Evolutionary conservation across 768 basidiomycete genomes (phyloP).

Genomic region (Suillus lakei): DNA sequence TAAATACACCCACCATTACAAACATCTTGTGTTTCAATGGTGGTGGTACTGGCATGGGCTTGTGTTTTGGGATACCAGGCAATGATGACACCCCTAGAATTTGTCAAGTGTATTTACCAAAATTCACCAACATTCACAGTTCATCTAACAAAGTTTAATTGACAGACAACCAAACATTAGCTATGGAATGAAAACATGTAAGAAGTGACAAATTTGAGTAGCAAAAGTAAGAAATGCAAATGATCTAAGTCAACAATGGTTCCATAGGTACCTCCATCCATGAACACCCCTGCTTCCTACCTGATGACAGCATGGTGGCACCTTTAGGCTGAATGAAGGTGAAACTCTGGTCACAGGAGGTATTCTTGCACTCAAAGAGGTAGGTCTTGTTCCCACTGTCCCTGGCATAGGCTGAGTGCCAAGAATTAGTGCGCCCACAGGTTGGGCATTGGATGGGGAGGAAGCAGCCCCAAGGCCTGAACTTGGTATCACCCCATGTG

Average conservation of each 20-base stretch:
- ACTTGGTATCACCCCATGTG: not conserved
- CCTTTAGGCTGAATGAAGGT: not conserved
- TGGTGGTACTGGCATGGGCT: too few species aligned
- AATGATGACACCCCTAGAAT: too few species aligned
- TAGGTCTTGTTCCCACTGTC: not conserved
- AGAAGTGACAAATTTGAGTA: not conserved
- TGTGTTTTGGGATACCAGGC: too few species aligned
- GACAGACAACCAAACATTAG: not conserved
- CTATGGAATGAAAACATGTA: not conserved
- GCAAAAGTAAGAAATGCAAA: not conserved
- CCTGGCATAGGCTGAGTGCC: not conserved
- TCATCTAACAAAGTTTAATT: not conserved
- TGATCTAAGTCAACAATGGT: not conserved
- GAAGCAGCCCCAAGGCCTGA: not conserved
- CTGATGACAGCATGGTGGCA: not conserved
- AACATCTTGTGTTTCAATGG: too few species aligned
- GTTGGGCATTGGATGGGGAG: conserved; percentile 8
- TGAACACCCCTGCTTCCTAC: not conserved
- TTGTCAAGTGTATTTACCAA: too few species aligned
- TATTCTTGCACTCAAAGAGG: not conserved
- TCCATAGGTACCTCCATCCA: conserved; percentile 1
- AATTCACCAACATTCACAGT: too few species aligned
- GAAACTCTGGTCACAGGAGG: not conserved
- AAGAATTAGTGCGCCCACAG: not conserved
- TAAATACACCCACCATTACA: too few species aligned